These are phyloP conservation scores for Epichloe gansuensis DNA, from an alignment of 2,329 filamentous ascomycete species.

Conservation along the genomic window DNA sequence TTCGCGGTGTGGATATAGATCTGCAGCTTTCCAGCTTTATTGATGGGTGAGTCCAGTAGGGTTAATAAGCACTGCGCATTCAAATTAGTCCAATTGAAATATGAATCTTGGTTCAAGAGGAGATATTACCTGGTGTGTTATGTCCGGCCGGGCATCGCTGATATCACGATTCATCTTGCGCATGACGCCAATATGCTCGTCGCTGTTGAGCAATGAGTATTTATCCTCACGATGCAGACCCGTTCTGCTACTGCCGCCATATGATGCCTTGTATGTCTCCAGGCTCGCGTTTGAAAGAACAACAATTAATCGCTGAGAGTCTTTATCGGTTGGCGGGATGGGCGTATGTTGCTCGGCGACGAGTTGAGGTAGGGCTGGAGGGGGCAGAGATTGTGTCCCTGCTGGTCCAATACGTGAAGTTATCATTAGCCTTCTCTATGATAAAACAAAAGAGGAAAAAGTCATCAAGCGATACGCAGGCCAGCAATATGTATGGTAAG, in stretches of 20 bases:
- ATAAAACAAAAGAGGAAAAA: neutral
- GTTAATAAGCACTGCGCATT: constrained; percentile 75
- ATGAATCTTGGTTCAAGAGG: constrained; percentile 2
- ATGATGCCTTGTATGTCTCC: constrained; percentile 89
- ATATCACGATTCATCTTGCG: constrained; percentile 99
- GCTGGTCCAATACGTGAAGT: neutral
- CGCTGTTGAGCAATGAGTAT: constrained; percentile 94
- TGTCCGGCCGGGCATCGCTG: constrained; percentile 92
- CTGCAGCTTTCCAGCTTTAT: constrained; percentile 94
- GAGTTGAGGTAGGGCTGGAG: constrained; percentile 77
- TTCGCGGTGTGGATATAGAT: constrained; percentile 98
- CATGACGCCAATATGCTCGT: constrained; percentile 98
- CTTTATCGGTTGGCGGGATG: constrained; percentile 76
- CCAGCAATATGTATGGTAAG: neutral
- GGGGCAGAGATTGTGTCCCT: constrained; percentile 92
- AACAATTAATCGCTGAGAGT: constrained; percentile 82
- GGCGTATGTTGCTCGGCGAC: constrained; percentile 85
- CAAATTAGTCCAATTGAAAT: constrained; percentile 28
- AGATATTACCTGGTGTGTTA: constrained; percentile 77
- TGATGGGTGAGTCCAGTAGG: constrained; percentile 92
- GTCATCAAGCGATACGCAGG: neutral
- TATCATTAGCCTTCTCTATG: neutral
- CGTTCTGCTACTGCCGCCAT: constrained; percentile 52
- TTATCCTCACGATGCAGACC: constrained; percentile 72
- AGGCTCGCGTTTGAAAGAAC: constrained; percentile 94